A percentile compares a stretch with the other conserved stretches of the same genome.
Evolutionary conservation across 1,139 yeast species (phyloP).

Genomic region (Protomyces gravidus): DNA sequence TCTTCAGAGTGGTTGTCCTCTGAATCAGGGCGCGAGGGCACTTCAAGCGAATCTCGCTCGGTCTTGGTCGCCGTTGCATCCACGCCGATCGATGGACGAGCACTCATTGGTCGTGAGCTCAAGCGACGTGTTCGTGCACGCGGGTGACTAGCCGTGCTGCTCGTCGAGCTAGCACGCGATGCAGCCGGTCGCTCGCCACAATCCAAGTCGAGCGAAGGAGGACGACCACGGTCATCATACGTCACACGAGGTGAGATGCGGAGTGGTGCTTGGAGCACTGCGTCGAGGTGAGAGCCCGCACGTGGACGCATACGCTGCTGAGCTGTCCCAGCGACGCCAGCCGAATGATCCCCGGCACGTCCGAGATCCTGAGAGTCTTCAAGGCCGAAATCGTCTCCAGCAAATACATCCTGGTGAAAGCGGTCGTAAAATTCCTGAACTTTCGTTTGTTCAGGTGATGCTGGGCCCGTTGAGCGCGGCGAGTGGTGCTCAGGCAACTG

Average conservation of each 20-base stretch:
- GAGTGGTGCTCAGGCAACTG: background rate
- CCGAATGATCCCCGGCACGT: background rate
- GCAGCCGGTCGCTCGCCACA: background rate
- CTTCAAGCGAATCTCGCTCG: slow-evolving; percentile 18
- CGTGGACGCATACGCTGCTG: slow-evolving; percentile 9
- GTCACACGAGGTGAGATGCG: slow-evolving; percentile 19
- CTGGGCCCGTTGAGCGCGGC: background rate
- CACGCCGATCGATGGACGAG: background rate
- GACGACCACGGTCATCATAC: slow-evolving; percentile 11
- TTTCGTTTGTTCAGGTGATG: background rate
- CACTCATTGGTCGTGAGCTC: slow-evolving; percentile 19
- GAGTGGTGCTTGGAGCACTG: slow-evolving; percentile 12
- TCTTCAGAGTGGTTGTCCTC: slow-evolving; percentile 41
- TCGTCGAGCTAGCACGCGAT: slow-evolving; percentile 2
- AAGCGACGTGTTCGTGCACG: slow-evolving; percentile 11
- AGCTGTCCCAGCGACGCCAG: background rate
- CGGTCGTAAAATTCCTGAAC: background rate
- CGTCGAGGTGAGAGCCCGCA: slow-evolving; percentile 21
- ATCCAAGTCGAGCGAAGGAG: slow-evolving; percentile 19
- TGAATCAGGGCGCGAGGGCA: slow-evolving; percentile 24
- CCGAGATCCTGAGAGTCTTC: slow-evolving; percentile 19
- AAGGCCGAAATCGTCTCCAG: slow-evolving; percentile 22
- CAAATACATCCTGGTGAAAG: slow-evolving; percentile 1
- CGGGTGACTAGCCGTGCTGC: slow-evolving; percentile 5
- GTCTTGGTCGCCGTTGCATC: slow-evolving; percentile 6